phyloP scores from a whole-genome alignment of 1,284 basidiomycete species.

The Trametes pubescens region DNA sequence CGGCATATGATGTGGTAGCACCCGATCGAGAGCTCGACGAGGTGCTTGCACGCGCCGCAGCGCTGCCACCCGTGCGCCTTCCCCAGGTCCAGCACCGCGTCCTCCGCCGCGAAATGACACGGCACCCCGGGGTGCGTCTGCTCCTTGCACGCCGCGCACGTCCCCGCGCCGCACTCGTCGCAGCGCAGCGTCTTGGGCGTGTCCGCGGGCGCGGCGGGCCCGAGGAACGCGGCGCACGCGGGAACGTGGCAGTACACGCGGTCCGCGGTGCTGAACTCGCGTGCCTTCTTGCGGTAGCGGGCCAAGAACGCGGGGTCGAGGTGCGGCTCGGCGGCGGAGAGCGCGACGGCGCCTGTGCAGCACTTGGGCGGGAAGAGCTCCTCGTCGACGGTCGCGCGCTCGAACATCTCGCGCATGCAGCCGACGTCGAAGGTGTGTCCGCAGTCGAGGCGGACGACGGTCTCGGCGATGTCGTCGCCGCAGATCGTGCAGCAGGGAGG shows the following conservation, averaged over 20 bases:
- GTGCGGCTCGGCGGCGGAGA: constrained; percentile 18
- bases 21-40: constrained; percentile 51
- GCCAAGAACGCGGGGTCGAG: constrained; percentile 15
- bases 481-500: constrained; percentile 22
- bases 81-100: constrained; percentile 43
- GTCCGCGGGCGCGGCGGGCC: constrained; percentile 29
- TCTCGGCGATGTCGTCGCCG: constrained; percentile 21
- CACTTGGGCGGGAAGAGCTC: constrained; percentile 33
- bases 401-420: constrained; percentile 30
- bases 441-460: constrained; percentile 20
- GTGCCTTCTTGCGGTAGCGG: constrained; percentile 22
- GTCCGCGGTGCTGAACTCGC: constrained; percentile 25
- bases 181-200: constrained; percentile 9
- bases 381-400: constrained; percentile 30
- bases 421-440: constrained; percentile 30
- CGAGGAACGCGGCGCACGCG: constrained; percentile 30
- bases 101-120: constrained; percentile 33
- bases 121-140: constrained; percentile 12
- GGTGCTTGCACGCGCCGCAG: constrained; percentile 49
- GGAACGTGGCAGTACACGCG: constrained; percentile 32
- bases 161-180: constrained; percentile 14
- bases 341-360: constrained; percentile 24
- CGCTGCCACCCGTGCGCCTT: constrained; percentile 48
- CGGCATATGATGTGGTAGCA: constrained; percentile 56
- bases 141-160: constrained; percentile 25